These are phyloP conservation scores for Wickerhamiella bombiphila DNA, from an alignment of 805 yeast species.

Conservation along the genomic window DNA sequence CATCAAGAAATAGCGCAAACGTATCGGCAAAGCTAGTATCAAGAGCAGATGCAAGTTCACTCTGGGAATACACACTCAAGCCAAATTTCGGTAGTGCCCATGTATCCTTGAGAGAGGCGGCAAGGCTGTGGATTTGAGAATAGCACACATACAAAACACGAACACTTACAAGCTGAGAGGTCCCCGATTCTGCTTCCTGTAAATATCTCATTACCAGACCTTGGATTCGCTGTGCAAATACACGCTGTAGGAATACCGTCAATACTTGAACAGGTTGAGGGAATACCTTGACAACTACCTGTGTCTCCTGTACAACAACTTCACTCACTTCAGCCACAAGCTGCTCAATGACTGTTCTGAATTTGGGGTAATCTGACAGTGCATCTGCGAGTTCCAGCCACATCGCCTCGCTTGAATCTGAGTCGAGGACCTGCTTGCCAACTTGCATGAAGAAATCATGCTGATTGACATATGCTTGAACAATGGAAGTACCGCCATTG, in stretches of 20 bases:
- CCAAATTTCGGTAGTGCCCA: constrained; percentile 27
- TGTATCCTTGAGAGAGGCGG: constrained; percentile 44
- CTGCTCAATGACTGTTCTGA: constrained; percentile 38
- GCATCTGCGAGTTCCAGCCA: constrained; percentile 57
- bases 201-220: constrained; percentile 37
- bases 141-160: constrained; percentile 60
- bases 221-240: constrained; percentile 53
- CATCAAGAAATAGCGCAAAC: constrained; percentile 52
- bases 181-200: constrained; percentile 45
- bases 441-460: constrained; percentile 53
- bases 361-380: constrained; percentile 30
- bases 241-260: constrained; percentile 54
- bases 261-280: constrained; percentile 51
- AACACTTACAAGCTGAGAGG: constrained; percentile 42
- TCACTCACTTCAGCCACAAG: constrained; percentile 42
- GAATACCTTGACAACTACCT: constrained; percentile 60
- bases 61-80: constrained; percentile 24
- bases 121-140: constrained; percentile 41
- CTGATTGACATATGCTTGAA: constrained; percentile 67
- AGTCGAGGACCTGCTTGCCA: constrained; percentile 19
- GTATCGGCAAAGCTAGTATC: constrained; percentile 64
- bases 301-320: constrained; percentile 56
- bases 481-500: constrained; percentile 74
- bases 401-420: constrained; percentile 20
- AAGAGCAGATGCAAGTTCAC: constrained; percentile 32